Evolutionary conservation across 2,329 filamentous ascomycete species (phyloP).

Genomic region (Elsinoe perseae): DNA sequence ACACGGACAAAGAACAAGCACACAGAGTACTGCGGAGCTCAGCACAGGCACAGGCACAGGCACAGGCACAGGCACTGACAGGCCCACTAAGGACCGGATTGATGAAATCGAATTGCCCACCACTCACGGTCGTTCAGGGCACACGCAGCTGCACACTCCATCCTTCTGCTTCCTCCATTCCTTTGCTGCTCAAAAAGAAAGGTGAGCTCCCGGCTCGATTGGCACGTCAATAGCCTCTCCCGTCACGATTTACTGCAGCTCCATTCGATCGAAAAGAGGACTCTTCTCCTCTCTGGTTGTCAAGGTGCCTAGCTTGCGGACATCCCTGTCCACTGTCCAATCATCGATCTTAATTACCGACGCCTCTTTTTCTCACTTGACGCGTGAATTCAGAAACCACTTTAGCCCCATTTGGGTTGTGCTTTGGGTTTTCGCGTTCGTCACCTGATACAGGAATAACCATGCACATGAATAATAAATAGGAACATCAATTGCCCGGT

Average conservation of each 20-base stretch:
- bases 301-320: background rate
- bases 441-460: background rate
- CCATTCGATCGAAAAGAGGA: background rate
- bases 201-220: background rate
- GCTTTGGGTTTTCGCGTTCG: background rate
- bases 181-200: background rate
- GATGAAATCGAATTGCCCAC: background rate
- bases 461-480: background rate
- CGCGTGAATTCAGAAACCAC: constrained; percentile 4
- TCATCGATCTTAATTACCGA: background rate
- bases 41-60: background rate
- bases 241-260: background rate
- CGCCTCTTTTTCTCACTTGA: background rate
- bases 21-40: no score
- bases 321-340: background rate
- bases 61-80: background rate
- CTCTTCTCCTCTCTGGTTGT: background rate
- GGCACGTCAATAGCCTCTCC: background rate
- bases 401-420: constrained; percentile 6
- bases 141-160: background rate
- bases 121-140: background rate
- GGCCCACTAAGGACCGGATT: background rate
- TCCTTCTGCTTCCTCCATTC: background rate
- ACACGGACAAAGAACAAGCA: background rate
- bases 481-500: no score